Conservation (phyloP, 2,329 filamentous ascomycete species). For the Claviceps sp. region DNA sequence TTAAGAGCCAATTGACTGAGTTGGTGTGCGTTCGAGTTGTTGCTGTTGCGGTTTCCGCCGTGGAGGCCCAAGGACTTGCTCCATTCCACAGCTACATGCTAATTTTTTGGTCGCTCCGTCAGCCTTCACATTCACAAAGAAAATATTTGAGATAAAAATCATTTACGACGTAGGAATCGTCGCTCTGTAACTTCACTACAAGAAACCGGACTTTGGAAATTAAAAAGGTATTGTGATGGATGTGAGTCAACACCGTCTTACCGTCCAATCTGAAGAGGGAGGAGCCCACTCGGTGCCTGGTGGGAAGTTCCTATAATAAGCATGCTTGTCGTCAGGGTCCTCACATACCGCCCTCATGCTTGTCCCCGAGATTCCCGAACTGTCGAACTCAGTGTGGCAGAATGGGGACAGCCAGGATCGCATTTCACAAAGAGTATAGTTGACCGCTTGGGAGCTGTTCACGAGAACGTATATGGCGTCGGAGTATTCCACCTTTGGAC, state of each 20-base stretch:
- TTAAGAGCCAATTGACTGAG: slow-evolving; percentile 37
- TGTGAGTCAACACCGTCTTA: neutral
- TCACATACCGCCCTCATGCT: slow-evolving; percentile 49
- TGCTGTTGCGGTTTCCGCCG: slow-evolving; percentile 38
- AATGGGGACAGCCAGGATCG: slow-evolving; percentile 47
- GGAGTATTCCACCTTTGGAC: slow-evolving; percentile 27
- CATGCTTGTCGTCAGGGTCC: slow-evolving; percentile 34
- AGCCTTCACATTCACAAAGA: neutral
- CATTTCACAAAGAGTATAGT: slow-evolving; percentile 57
- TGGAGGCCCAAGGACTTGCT: slow-evolving; percentile 40
- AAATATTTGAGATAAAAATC: neutral
- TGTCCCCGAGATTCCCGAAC: slow-evolving; percentile 44
- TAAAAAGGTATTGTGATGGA: neutral
- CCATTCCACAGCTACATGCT: slow-evolving; percentile 41
- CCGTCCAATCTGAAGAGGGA: slow-evolving; percentile 36
- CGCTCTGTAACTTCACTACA: neutral
- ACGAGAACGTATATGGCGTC: slow-evolving; percentile 55
- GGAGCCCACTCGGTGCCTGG: slow-evolving; percentile 17
- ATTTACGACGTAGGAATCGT: neutral
- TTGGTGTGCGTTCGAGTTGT: slow-evolving; percentile 46
- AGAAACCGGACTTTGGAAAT: neutral
- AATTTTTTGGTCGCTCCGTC: slow-evolving; percentile 1
- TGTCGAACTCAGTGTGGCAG: slow-evolving; percentile 51
- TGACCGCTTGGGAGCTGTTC: slow-evolving; percentile 24
- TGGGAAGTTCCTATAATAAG: slow-evolving; percentile 33